phyloP scores from a whole-genome alignment of 345 rosid species.

The Schrenkiella parvula region DNA sequence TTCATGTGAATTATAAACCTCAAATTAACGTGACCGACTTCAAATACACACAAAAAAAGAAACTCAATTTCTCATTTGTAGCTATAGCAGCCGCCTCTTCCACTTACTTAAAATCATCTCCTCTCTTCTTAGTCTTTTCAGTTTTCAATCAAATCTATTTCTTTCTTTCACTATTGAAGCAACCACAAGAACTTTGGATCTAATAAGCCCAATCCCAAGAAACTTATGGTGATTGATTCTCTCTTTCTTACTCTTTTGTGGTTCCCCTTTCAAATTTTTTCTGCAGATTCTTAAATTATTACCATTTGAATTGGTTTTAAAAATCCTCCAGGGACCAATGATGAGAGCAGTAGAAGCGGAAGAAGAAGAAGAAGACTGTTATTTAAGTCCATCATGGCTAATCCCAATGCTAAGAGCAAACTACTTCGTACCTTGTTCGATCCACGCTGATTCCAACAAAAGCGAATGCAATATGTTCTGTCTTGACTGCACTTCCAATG shows the following conservation, averaged over 20 bases:
- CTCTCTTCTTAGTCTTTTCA: neutral
- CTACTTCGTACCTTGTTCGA: conserved; percentile 61
- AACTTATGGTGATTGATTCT: conserved; percentile 36
- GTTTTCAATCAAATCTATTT: conserved; percentile 19
- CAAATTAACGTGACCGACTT: conserved; percentile 24
- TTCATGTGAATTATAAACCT: conserved; percentile 27
- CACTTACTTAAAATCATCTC: conserved; percentile 8
- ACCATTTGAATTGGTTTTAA: neutral
- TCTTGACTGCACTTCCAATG: conserved; percentile 59
- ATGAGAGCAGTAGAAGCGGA: conserved; percentile 37
- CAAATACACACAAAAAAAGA: neutral
- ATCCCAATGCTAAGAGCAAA: conserved; percentile 64
- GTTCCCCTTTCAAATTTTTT: neutral
- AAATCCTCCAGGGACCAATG: conserved; percentile 31
- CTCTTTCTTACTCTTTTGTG: neutral
- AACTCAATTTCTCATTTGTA: conserved; percentile 1
- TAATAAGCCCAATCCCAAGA: conserved; percentile 19
- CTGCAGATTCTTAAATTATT: neutral
- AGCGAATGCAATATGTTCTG: conserved; percentile 91
- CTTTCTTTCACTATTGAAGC: neutral
- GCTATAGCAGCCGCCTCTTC: conserved; percentile 16
- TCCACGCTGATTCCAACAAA: conserved; percentile 64
- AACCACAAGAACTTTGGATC: conserved; percentile 19
- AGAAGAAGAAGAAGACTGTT: conserved; percentile 25
- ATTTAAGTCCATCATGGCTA: conserved; percentile 69